These are phyloP conservation scores for Cymbopogon citratus DNA, from an alignment of 176 grass and related monocot genomes.

Conservation along the genomic window DNA sequence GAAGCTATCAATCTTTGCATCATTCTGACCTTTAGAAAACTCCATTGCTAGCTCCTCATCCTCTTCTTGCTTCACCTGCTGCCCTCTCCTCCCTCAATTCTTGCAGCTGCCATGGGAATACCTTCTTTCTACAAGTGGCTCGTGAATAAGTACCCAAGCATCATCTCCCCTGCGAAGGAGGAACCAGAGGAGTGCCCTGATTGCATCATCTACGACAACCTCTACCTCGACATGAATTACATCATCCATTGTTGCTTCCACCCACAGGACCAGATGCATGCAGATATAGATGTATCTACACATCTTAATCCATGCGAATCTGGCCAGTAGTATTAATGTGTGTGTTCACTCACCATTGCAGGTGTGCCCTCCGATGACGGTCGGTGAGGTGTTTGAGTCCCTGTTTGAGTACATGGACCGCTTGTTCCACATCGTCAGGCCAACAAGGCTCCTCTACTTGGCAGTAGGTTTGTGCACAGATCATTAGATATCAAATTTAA, in stretches of 20 bases:
- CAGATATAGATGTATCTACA: background rate
- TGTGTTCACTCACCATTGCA: background rate
- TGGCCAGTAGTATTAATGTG: background rate
- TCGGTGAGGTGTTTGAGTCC: constrained; percentile 48
- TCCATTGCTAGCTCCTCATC: background rate
- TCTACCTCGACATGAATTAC: constrained; percentile 66
- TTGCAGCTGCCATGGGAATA: constrained; percentile 33
- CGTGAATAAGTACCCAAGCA: constrained; percentile 40
- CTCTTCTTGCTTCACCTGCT: background rate
- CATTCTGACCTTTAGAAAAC: background rate
- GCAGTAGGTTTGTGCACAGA: constrained; percentile 29
- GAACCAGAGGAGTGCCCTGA: constrained; percentile 2
- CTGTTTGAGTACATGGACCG: constrained; percentile 62
- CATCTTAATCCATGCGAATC: background rate
- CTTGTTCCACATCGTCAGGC: constrained; percentile 44
- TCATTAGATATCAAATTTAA: background rate
- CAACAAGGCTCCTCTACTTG: constrained; percentile 54
- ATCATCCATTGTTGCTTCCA: constrained; percentile 62
- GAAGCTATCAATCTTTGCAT: background rate
- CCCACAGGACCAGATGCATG: constrained; percentile 34
- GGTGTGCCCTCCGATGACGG: constrained; percentile 35
- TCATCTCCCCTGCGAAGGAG: constrained; percentile 13
- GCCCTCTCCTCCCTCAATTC: background rate
- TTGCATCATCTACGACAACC: constrained; percentile 35
- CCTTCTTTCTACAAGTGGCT: constrained; percentile 55